Base-by-base conservation (phyloP, 306 rosid species). In the Vigna mungo region DNA sequence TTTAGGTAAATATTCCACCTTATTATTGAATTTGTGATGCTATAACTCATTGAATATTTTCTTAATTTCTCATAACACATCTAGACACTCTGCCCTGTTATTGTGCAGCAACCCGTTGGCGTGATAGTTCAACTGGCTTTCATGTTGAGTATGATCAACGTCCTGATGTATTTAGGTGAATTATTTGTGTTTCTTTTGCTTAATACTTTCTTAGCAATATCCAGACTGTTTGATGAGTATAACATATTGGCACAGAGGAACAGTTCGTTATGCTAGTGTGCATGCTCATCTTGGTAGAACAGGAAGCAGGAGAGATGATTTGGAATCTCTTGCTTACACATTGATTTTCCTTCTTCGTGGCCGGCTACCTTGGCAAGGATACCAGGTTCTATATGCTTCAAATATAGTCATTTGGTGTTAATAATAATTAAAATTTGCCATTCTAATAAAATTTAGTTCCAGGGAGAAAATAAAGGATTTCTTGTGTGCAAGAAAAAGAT, bases 401-500 rank as follows among this genome's bases (percentile, higher is more conserved):
- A 63, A 39, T 58, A 44, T 20, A 43, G 20, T 47, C 63, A 36
- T 17, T 62, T 68, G 46, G 48, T 37, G 15, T 70, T 9, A 48
- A 18, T 53, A 18, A 18, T 53, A 2, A 17, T 16, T 12, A 67
- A 52, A 48, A 48, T 15, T 6, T 15, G 2, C 15, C 18, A 48
- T 48, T 48, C 54, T 48, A 48, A 48, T 48, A 14, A 48, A 48
- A 48, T 47, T 15, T 48, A 1, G 9, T 48, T 48, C 1, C 54
- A 48, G 23, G 56, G 56, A n/a, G 56, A 51, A 51, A n/a, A 51
- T 81, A 93, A 93, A 79, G 96, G 96, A 30, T 93, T 91, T 80
- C 96, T 89, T 76, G 97, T 93, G 74, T 91, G 96, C 89, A 94
- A 94, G 88, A 94, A 91, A 84, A 94, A 94, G 83, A 94, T 94